These are phyloP conservation scores for Penicillium sp. DNA, from an alignment of 2,329 filamentous ascomycete species.

Conservation along the genomic window DNA sequence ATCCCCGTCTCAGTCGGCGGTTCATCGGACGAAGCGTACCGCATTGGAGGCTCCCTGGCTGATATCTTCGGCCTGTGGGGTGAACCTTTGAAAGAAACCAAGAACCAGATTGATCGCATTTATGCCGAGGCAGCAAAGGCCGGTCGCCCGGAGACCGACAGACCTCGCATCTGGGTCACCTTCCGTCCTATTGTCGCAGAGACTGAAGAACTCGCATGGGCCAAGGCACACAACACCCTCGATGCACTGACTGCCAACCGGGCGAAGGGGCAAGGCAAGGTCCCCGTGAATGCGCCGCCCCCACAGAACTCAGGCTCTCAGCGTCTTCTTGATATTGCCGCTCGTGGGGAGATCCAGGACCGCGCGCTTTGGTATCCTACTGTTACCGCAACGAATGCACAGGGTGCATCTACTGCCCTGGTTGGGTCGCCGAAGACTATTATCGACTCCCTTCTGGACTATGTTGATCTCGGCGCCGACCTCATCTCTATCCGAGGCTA, in stretches of 20 bases:
- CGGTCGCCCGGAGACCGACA: slow-evolving; percentile 53
- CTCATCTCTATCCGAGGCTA: slow-evolving; percentile 63
- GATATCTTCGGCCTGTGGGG: slow-evolving; percentile 67
- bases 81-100: slow-evolving; percentile 63
- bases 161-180: slow-evolving; percentile 63
- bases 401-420: slow-evolving; percentile 60
- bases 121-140: slow-evolving; percentile 60
- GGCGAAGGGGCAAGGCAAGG: slow-evolving; percentile 36
- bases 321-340: slow-evolving; percentile 58
- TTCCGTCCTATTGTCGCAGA: slow-evolving; percentile 63
- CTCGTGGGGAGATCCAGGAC: slow-evolving; percentile 56
- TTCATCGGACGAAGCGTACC: slow-evolving; percentile 60
- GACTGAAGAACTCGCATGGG: slow-evolving; percentile 63
- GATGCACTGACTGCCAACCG: slow-evolving; percentile 52
- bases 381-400: slow-evolving; percentile 60
- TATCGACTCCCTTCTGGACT: slow-evolving; percentile 56
- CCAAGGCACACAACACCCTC: slow-evolving; percentile 58
- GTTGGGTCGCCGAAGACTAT: slow-evolving; percentile 57
- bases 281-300: slow-evolving; percentile 31
- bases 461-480: slow-evolving; percentile 57
- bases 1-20: slow-evolving; percentile 62
- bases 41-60: slow-evolving; percentile 57
- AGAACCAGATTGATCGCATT: slow-evolving; percentile 62
- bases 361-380: slow-evolving; percentile 64
- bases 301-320: slow-evolving; percentile 63